Evolutionary conservation across 148 eudicot genomes (phyloP).

Genomic region (Rhododendron williamsianum): DNA sequence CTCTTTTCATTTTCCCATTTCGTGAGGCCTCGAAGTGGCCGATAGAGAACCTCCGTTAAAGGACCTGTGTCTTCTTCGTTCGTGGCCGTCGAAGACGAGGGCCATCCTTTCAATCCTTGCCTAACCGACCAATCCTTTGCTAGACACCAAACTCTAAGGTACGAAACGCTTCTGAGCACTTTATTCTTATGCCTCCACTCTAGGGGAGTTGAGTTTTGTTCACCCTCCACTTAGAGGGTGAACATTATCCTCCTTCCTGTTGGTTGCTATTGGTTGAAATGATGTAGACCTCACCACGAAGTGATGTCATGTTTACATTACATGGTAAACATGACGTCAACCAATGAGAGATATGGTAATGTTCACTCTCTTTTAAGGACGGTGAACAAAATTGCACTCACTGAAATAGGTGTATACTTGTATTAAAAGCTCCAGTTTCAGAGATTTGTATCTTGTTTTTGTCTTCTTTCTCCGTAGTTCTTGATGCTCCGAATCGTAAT

Average conservation of each 20-base stretch:
- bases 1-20: neutral
- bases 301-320: too few relatives aligned
- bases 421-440: neutral
- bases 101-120: neutral
- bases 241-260: too few relatives aligned
- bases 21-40: neutral
- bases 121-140: neutral
- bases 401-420: too few relatives aligned
- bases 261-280: too few relatives aligned
- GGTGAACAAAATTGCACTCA: too few relatives aligned
- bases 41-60: neutral
- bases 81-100: neutral
- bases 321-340: too few relatives aligned
- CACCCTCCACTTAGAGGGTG: too few relatives aligned
- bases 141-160: neutral
- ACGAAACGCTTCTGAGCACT: neutral
- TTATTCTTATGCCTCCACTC: neutral
- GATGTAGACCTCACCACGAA: too few relatives aligned
- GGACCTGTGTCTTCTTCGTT: neutral
- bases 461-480: neutral
- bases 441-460: neutral
- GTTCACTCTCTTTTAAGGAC: too few relatives aligned
- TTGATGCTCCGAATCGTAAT: neutral
- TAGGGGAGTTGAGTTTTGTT: too few relatives aligned
- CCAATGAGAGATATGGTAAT: too few relatives aligned